Percentiles rank a stretch among this genome's conserved stretches.
phyloP scores from a whole-genome alignment of 148 eudicot species.

The Heliamphora exappendiculata region DNA sequence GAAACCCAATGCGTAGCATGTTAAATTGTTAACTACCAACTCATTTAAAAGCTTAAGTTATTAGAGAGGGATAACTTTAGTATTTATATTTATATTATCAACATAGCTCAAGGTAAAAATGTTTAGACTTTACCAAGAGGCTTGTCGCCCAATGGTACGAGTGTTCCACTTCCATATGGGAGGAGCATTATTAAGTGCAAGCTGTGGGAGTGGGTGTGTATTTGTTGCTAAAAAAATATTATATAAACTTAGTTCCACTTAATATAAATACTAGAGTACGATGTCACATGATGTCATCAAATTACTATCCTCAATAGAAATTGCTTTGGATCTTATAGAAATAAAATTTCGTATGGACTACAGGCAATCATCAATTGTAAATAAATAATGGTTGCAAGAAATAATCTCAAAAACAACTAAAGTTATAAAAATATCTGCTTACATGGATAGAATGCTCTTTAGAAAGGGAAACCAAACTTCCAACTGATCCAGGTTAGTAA shows the following conservation, averaged over 20 bases:
- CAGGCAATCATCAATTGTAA: background rate
- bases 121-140: too few species aligned
- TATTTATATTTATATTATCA: too few species aligned
- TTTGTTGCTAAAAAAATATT: too few species aligned
- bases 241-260: background rate
- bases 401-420: background rate
- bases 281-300: background rate
- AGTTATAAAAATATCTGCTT: slow-evolving; percentile 17
- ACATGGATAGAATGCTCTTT: slow-evolving; percentile 34
- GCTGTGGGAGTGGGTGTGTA: too few species aligned
- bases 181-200: too few species aligned
- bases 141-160: too few species aligned
- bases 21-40: too few species aligned
- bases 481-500: slow-evolving; percentile 57
- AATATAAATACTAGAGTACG: too few species aligned
- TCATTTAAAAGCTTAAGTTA: too few species aligned
- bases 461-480: slow-evolving; percentile 60
- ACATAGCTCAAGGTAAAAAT: background rate
- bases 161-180: too few species aligned
- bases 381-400: background rate
- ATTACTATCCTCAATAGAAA: background rate
- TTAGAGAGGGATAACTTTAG: too few species aligned
- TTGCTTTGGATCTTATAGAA: background rate
- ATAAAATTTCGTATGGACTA: background rate
- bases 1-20: too few species aligned